Evolutionary conservation across 1,284 basidiomycete genomes (phyloP).

Genomic region (Boletus nobilissimus): DNA sequence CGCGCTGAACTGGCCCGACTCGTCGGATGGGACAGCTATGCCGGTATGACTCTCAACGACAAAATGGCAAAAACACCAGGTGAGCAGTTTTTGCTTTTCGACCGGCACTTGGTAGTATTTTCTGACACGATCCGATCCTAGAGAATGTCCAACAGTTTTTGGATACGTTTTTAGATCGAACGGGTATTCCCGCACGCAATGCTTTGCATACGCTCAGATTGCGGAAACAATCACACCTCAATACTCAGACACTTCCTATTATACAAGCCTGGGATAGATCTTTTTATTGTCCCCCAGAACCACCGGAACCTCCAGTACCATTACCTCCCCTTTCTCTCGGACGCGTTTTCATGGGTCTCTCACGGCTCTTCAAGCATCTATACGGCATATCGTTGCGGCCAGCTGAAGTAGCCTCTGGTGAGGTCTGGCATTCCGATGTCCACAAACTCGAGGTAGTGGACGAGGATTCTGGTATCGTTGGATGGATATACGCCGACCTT

Average conservation of each 20-base stretch:
- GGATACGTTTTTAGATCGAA: slow-evolving; percentile 79
- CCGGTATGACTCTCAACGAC: slow-evolving; percentile 85
- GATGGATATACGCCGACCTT: slow-evolving; percentile 95
- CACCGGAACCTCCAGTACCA: slow-evolving; percentile 74
- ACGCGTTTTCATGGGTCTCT: slow-evolving; percentile 87
- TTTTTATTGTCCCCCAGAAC: slow-evolving; percentile 84
- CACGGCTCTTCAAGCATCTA: slow-evolving; percentile 84
- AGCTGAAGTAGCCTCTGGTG: slow-evolving; percentile 73
- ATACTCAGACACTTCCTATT: slow-evolving; percentile 63
- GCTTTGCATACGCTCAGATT: slow-evolving; percentile 78
- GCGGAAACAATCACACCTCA: slow-evolving; percentile 78
- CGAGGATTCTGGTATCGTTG: slow-evolving; percentile 86
- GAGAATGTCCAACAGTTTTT: slow-evolving; percentile 90
- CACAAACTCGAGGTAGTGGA: slow-evolving; percentile 94
- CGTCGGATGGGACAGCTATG: slow-evolving; percentile 86
- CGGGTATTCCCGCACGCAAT: slow-evolving; percentile 74
- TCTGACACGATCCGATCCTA: slow-evolving; percentile 43
- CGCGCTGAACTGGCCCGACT: slow-evolving; percentile 84
- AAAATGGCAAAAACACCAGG: slow-evolving; percentile 96
- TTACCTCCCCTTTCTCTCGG: slow-evolving; percentile 83
- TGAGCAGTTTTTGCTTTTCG: slow-evolving; percentile 48
- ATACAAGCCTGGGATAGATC: slow-evolving; percentile 95
- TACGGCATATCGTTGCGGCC: slow-evolving; percentile 89
- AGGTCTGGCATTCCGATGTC: slow-evolving; percentile 91
- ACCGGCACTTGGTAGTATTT: slow-evolving; percentile 4